phyloP scores from a whole-genome alignment of 805 yeast species.

The Metschnikowia sp. region DNA sequence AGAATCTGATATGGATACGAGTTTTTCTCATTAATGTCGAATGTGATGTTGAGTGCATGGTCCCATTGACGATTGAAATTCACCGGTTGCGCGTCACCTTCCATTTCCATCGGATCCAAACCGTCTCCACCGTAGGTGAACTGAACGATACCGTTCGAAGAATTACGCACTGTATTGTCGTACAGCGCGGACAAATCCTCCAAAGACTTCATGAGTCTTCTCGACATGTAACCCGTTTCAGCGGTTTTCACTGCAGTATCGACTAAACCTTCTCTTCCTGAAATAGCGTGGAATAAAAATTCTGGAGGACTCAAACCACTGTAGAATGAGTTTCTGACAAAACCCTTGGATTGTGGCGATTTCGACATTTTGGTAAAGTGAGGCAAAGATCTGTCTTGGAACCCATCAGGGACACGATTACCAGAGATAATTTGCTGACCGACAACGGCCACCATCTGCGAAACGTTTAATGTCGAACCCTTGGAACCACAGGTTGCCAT shows the following conservation, averaged over 20 bases:
- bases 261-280: conserved; percentile 99
- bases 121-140: conserved; percentile 99
- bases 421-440: conserved; percentile 99
- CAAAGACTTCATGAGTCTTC: conserved; percentile 94
- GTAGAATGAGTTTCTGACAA: conserved; percentile 93
- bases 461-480: conserved; percentile 95
- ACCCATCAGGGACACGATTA: conserved; percentile 99
- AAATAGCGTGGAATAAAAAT: conserved; percentile 99
- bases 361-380: conserved; percentile 95
- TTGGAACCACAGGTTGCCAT: conserved; percentile 99
- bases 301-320: conserved; percentile 99
- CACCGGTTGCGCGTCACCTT: conserved; percentile 96
- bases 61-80: conserved; percentile 94
- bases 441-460: conserved; percentile 99
- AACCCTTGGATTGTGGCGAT: conserved; percentile 97
- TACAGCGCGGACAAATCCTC: conserved; percentile 94
- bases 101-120: conserved; percentile 97
- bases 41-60: conserved; percentile 77
- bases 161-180: conserved; percentile 92
- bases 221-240: conserved; percentile 97
- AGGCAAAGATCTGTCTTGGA: conserved; percentile 96
- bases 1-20: conserved; percentile 69
- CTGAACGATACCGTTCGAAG: conserved; percentile 94
- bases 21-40: conserved; percentile 49
- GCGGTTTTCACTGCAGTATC: conserved; percentile 99